Evolutionary conservation across 176 grass and related monocot genomes (phyloP), one percentile per base, ranked within the genome.

Genomic region (Poa annua): DNA sequence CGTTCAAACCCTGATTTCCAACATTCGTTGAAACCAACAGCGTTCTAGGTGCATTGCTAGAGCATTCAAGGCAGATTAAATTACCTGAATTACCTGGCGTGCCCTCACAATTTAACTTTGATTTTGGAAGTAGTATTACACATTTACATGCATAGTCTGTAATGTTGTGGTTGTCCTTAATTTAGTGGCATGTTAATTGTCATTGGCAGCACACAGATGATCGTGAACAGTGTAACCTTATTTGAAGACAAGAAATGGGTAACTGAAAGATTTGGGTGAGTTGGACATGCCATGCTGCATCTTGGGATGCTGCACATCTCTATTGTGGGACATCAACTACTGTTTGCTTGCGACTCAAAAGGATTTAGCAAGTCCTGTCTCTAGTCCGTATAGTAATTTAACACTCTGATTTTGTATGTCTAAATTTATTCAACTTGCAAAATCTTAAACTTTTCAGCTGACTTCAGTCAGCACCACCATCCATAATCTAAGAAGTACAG

Each of bases 401-500:
- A 80, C 63, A 59, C 24, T 88, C 6, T 38, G 21, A 25, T 55
- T 59, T 67, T 13, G 8, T 66, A 77, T 62, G 47, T 29, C 29
- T 29, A 29, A 54, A 50, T 72, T 19, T 50, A 50, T 9, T 52
- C 6, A 10, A 55, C 19, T 26, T 65, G 44, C 20, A 53, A 11
- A 35, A 69, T 41, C 62, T 77, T 68, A 59, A 70, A 48, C 7
- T 71, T 65, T 75, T 59, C 12, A 61, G 21, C 33, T 15, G 67
- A 65, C 11, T 34, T 41, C 78, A 67, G 33, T 70, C 14, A 38
- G 11, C 14, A 54, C 12, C 36, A 59, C 2, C 17, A 33, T 20
- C 50, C 33, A 80, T 70, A 32, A 9, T 77, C 59, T 69, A 70
- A 84, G 20, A 1, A 21, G 8, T 42, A 8, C 11, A 7, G 2